phyloP scores from a whole-genome alignment of 2,329 filamentous ascomycete species.

The Calonectria henricotiae region DNA sequence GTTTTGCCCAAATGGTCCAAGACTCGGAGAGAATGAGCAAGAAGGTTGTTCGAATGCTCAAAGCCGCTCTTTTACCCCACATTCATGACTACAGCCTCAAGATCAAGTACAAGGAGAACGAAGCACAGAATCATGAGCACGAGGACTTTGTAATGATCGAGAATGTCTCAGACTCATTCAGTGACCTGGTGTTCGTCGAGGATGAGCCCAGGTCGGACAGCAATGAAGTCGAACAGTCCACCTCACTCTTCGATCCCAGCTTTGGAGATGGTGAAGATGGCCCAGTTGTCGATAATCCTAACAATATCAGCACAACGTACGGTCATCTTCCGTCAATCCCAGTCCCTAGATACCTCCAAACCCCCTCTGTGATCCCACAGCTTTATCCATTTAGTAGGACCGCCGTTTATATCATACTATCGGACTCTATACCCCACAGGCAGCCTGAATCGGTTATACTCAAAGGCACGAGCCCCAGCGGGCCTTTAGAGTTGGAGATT shows the following conservation, averaged over 20 bases:
- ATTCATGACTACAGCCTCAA: conserved; percentile 76
- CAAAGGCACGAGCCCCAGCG: conserved; percentile 69
- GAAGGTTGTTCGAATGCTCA: conserved; percentile 82
- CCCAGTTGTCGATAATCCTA: conserved; percentile 45
- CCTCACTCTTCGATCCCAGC: conserved; percentile 74
- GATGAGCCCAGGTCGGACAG: conserved; percentile 17
- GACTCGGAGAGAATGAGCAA: conserved; percentile 77
- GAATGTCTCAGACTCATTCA: conserved; percentile 66
- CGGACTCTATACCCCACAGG: conserved; percentile 62
- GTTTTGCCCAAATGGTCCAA: conserved; percentile 75
- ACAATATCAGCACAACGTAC: conserved; percentile 56
- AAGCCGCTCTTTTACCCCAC: conserved; percentile 78
- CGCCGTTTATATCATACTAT: conserved; percentile 77
- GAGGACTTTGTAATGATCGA: conserved; percentile 78
- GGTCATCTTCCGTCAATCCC: conserved; percentile 69
- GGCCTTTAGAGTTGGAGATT: conserved; percentile 75
- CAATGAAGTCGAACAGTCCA: conserved; percentile 58
- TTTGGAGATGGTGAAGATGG: conserved; percentile 63
- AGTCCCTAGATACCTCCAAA: conserved; percentile 74
- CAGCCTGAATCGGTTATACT: conserved; percentile 71
- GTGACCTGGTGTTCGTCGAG: conserved; percentile 55
- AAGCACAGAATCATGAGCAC: conserved; percentile 27
- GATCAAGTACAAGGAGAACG: conserved; percentile 68
- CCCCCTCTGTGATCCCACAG: conserved; percentile 74
- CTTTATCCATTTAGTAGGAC: conserved; percentile 79